phyloP scores from a whole-genome alignment of 2,329 filamentous ascomycete genomes.

The Graphium sp. region DNA sequence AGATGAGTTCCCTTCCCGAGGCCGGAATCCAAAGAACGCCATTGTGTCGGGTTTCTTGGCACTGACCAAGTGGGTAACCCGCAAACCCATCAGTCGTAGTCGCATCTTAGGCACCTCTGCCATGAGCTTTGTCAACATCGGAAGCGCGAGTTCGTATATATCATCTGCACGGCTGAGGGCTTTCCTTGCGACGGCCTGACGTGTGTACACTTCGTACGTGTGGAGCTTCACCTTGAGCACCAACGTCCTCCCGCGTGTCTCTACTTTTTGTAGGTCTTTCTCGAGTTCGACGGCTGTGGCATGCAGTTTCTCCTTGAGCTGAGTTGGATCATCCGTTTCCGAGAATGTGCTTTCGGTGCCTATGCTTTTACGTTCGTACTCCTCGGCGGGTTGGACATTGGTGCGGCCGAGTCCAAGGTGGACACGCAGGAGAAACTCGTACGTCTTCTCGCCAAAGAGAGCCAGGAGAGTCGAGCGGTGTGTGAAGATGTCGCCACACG shows the following conservation, averaged over 20 bases:
- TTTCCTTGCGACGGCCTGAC: constrained; percentile 61
- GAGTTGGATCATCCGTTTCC: constrained; percentile 53
- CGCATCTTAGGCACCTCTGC: constrained; percentile 68
- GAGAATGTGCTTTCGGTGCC: constrained; percentile 86
- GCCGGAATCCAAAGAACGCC: constrained; percentile 58
- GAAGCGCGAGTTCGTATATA: constrained; percentile 63
- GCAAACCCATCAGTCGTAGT: constrained; percentile 71
- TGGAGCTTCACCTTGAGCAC: constrained; percentile 88
- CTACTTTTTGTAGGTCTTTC: constrained; percentile 61
- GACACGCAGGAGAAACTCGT: constrained; percentile 68
- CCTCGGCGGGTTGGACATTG: constrained; percentile 68
- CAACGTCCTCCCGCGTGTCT: constrained; percentile 80
- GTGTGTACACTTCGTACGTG: constrained; percentile 79
- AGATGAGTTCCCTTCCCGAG: constrained; percentile 5
- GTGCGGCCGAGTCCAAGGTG: constrained; percentile 80
- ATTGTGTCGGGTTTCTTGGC: constrained; percentile 66
- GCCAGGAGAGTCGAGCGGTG: constrained; percentile 57
- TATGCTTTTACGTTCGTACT: constrained; percentile 82
- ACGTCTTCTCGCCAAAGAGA: constrained; percentile 85
- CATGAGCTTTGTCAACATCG: constrained; percentile 71
- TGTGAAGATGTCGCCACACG: constrained; percentile 72
- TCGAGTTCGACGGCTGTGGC: constrained; percentile 73
- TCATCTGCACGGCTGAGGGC: constrained; percentile 63
- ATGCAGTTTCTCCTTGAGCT: constrained; percentile 63
- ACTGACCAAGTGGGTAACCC: constrained; percentile 75